Conservation (phyloP, 805 yeast species). For the Ogataea allantospora region DNA sequence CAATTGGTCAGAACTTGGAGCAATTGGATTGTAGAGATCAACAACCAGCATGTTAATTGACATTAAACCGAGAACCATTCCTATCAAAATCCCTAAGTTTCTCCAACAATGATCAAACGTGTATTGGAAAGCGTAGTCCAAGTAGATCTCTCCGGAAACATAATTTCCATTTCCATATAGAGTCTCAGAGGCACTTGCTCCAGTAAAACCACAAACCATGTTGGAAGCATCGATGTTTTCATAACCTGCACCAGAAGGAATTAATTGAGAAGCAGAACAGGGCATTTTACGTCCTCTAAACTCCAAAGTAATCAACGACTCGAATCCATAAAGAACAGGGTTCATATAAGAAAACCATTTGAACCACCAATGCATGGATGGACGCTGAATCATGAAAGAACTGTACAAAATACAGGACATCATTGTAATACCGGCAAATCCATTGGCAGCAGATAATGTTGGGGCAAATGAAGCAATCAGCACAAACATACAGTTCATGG, state of each 20-base stretch:
- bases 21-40: constrained; percentile 33
- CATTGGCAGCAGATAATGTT: constrained; percentile 55
- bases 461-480: constrained; percentile 51
- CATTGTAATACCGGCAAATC: constrained; percentile 55
- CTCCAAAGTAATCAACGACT: constrained; percentile 55
- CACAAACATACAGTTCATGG: constrained; percentile 53
- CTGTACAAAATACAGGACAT: constrained; percentile 55
- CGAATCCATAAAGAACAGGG: constrained; percentile 50
- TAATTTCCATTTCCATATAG: constrained; percentile 27
- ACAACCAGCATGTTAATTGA: constrained; percentile 27
- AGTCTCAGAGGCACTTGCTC: constrained; percentile 37
- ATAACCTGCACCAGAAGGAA: constrained; percentile 60
- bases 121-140: constrained; percentile 48
- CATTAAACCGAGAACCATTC: constrained; percentile 42
- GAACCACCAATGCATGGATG: constrained; percentile 61
- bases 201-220: constrained; percentile 52
- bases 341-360: constrained; percentile 53
- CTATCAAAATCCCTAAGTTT: constrained; percentile 59
- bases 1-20: constrained; percentile 34
- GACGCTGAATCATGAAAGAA: constrained; percentile 62
- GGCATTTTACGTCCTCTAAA: constrained; percentile 52
- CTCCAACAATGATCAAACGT: constrained; percentile 69
- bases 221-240: constrained; percentile 37
- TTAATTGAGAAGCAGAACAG: constrained; percentile 41
- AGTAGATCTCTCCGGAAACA: constrained; percentile 53